phyloP scores from a whole-genome alignment of 179 eudicot genomes.

The Vitellaria paradoxa region DNA sequence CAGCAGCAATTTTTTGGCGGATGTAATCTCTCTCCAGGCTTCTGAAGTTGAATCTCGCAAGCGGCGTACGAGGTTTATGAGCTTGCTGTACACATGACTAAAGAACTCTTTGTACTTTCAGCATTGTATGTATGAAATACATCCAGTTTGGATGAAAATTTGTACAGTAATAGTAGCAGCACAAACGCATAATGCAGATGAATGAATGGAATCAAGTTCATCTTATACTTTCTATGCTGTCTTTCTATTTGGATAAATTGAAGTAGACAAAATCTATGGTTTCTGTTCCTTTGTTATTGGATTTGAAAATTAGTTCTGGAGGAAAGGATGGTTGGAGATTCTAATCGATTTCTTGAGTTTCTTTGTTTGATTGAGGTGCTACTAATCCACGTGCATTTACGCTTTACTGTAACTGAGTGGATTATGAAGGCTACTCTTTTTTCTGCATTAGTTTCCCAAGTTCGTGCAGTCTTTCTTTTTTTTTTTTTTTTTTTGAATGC shows the following conservation, averaged over 20 bases:
- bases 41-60: not conserved
- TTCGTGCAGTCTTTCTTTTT: no score
- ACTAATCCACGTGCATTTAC: not conserved
- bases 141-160: not conserved
- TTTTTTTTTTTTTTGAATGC: no score
- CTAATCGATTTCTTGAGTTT: not conserved
- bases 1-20: not conserved
- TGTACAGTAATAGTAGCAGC: not conserved
- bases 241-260: not conserved
- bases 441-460: not conserved
- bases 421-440: not conserved
- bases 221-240: not conserved
- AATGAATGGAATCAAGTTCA: not conserved
- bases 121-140: constrained; percentile 5
- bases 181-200: not conserved
- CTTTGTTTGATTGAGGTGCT: not conserved
- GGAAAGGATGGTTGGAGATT: not conserved
- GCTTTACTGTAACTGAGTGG: not conserved
- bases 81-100: not conserved
- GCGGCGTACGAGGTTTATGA: not conserved
- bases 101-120: not conserved
- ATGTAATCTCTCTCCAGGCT: not conserved
- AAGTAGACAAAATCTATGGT: not conserved
- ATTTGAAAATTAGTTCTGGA: not conserved
- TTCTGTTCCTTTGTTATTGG: not conserved